Evolutionary conservation across 148 eudicot species (phyloP), one percentile per base, ranked within the genome.

Genomic region (Linanthus parryae): DNA sequence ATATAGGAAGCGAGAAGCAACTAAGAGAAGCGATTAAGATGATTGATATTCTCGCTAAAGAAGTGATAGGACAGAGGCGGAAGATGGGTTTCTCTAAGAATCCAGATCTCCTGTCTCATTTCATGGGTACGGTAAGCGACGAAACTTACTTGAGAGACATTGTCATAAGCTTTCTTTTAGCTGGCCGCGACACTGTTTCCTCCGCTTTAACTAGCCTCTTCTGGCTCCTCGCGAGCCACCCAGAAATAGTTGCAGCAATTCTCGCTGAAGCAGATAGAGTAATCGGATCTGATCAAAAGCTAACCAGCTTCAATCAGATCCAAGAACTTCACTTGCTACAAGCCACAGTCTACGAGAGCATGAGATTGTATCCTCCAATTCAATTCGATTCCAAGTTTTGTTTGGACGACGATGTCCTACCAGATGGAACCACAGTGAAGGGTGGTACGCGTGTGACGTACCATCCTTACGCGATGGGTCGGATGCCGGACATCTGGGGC

Each of bases 351-450:
- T 70, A 67, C n/a, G 90, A 85, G 58, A 68, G 79, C 27, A 76
- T 85, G 89, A 79, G 95, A 69, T 47, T 82, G 4, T 79, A 64
- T 21, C 86, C 95, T 18, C 86, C 95, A 0, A 64, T 85, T 19
- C 95, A 85, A 68, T 74, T 82, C 8, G 83, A 85, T 71, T 85
- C 95, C 1, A 85, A 85, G 48, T 85, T 74, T 53, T 73, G 89
- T 24, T 40, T 69, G 14, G 46, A 65, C 0, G 79, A 79, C 10
- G 89, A 82, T 49, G 37, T 66, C 44, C 48, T 85, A 5, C 82
- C 89, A 0, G 83, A 80, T 23, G 67, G 72, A 29, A 71, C 57
- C 0, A 51, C 19, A 2, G 80, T 85, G 10, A 72, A 33, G 65
- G 72, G 57, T 46, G 89, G 89, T 2, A 57, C 57, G n/a, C 72